phyloP scores from a whole-genome alignment of 2,329 filamentous ascomycete species.

The Sordariomycetes sp. region DNA sequence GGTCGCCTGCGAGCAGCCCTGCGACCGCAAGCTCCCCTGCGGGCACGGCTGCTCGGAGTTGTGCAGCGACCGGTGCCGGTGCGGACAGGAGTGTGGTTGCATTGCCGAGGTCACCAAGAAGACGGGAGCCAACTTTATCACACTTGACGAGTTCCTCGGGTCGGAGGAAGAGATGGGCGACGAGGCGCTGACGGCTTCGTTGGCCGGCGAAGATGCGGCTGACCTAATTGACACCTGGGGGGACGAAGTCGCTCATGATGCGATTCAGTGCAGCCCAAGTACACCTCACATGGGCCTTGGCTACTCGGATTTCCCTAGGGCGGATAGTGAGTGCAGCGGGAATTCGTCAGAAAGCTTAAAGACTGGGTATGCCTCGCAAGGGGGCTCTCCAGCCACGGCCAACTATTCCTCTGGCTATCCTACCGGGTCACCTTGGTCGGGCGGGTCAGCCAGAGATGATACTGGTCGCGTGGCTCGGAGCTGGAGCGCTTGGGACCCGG shows the following conservation, averaged over 20 bases:
- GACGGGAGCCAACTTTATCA: neutral
- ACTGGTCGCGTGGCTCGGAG: neutral
- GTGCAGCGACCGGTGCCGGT: constrained; percentile 1
- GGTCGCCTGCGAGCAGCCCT: neutral
- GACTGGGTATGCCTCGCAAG: neutral
- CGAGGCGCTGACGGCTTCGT: neutral
- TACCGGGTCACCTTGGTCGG: neutral
- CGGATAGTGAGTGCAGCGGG: neutral
- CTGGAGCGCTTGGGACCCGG: no score
- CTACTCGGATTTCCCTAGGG: neutral
- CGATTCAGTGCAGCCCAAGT: neutral
- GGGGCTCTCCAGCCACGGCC: neutral
- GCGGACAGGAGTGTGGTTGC: neutral
- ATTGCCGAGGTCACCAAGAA: neutral
- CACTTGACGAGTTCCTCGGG: neutral
- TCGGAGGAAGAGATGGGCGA: neutral
- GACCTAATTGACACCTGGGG: neutral
- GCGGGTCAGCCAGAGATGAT: neutral
- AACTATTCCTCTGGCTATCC: neutral
- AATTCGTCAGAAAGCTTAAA: neutral
- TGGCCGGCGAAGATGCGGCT: neutral
- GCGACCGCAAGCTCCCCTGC: constrained; percentile 1
- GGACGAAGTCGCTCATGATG: neutral
- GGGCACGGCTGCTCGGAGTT: constrained; percentile 1
- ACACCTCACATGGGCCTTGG: neutral